Evolutionary conservation across 352 stramenopile species (phyloP).

Genomic region (Ophiocytium majus): DNA sequence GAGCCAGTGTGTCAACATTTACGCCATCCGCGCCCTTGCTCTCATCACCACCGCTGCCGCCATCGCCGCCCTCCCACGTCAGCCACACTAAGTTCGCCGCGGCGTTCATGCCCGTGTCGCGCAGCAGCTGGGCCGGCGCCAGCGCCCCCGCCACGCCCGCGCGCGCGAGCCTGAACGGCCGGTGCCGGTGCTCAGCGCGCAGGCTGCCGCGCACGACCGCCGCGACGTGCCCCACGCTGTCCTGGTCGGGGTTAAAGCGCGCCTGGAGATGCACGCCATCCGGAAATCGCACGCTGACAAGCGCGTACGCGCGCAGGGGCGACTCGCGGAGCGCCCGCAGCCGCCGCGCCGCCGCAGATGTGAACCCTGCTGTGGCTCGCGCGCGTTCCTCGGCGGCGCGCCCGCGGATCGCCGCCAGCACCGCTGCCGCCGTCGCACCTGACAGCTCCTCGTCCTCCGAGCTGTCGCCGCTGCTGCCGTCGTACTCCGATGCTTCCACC

Average conservation of each 20-base stretch:
- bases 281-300: conserved; percentile 9
- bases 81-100: not conserved
- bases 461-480: not conserved
- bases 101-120: not conserved
- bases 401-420: not conserved
- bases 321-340: not conserved
- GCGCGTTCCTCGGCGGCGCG: no score
- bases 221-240: not conserved
- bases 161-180: not conserved
- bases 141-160: not conserved
- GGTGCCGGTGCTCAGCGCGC: not conserved
- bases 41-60: not conserved
- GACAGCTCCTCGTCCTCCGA: not conserved
- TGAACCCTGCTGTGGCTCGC: not conserved
- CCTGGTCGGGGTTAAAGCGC: not conserved
- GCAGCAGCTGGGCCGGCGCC: not conserved
- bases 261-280: conserved; percentile 15
- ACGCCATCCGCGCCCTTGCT: not conserved
- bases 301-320: not conserved
- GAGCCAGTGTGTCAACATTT: not conserved
- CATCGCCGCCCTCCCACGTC: not conserved
- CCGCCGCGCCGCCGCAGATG: not conserved
- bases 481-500: not conserved
- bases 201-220: not conserved
- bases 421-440: not conserved